Conservation (phyloP, 2,329 filamentous ascomycete species). For the Metarhizium sp. region DNA sequence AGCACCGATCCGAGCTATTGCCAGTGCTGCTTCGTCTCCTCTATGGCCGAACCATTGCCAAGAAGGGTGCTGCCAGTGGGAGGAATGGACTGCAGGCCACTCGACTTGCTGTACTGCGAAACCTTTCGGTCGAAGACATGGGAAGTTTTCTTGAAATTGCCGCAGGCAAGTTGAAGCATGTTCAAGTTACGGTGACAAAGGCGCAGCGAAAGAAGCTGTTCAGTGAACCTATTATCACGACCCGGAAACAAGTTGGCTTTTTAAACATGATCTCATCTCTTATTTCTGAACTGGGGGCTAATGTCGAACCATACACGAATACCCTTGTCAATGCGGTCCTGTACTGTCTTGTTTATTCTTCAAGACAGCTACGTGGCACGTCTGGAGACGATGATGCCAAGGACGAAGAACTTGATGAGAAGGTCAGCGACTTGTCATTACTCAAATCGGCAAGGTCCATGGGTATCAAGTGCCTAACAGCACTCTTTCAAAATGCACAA, state of each 20-base stretch:
- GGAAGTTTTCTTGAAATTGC: constrained; percentile 77
- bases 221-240: constrained; percentile 47
- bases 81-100: constrained; percentile 74
- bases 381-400: constrained; percentile 24
- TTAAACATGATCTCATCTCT: constrained; percentile 86
- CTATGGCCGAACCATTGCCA: constrained; percentile 81
- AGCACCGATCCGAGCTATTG: constrained; percentile 67
- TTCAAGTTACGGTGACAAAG: constrained; percentile 46
- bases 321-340: constrained; percentile 68
- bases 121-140: constrained; percentile 65
- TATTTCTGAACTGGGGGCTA: constrained; percentile 72
- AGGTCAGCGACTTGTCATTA: constrained; percentile 43
- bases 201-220: constrained; percentile 43
- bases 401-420: constrained; percentile 31
- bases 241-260: constrained; percentile 80
- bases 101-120: constrained; percentile 70
- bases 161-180: constrained; percentile 56
- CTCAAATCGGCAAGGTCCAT: constrained; percentile 57
- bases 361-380: constrained; percentile 43
- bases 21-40: constrained; percentile 79
- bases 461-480: constrained; percentile 73
- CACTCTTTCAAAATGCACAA: constrained; percentile 66
- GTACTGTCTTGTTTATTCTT: constrained; percentile 69
- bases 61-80: constrained; percentile 66
- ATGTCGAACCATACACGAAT: constrained; percentile 57